Evolutionary conservation across 257 asterid species (phyloP).

Genomic region (Ilex aquifolium): DNA sequence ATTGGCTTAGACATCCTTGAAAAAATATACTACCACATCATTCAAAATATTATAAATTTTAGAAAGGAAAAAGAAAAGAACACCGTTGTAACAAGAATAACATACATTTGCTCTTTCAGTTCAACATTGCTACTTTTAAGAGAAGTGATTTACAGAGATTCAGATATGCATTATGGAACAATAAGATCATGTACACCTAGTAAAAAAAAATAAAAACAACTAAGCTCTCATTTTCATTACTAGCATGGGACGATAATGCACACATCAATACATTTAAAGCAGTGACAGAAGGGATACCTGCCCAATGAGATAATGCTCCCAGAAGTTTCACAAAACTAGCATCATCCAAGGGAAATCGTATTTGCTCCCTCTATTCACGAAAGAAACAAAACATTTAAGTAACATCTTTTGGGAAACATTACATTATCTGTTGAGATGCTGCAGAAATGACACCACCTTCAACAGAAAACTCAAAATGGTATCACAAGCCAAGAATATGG

Average conservation of each 20-base stretch:
- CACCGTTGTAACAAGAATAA: background rate
- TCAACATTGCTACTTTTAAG: too few species aligned
- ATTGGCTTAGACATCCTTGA: background rate
- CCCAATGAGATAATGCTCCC: conserved; percentile 57
- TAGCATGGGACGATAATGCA: background rate
- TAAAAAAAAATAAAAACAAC: too few species aligned
- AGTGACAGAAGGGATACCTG: conserved; percentile 32
- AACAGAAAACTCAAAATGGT: conserved; percentile 64
- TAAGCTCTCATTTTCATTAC: too few species aligned
- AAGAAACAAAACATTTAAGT: conserved; percentile 12
- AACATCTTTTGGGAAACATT: conserved; percentile 1
- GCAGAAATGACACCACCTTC: conserved; percentile 32
- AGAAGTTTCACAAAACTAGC: conserved; percentile 50
- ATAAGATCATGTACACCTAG: too few species aligned
- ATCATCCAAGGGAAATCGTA: conserved; percentile 26
- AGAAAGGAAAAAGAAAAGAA: background rate
- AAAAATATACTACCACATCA: background rate
- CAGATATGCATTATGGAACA: too few species aligned
- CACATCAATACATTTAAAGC: background rate
- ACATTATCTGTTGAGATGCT: background rate
- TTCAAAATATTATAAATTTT: background rate
- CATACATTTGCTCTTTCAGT: too few species aligned
- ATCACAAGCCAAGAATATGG: conserved; percentile 75
- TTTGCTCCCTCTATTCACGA: conserved; percentile 37
- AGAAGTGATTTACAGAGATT: too few species aligned